These are phyloP conservation scores for Brassica rapa DNA, from an alignment of 345 rosid genomes.

Conservation along the genomic window DNA sequence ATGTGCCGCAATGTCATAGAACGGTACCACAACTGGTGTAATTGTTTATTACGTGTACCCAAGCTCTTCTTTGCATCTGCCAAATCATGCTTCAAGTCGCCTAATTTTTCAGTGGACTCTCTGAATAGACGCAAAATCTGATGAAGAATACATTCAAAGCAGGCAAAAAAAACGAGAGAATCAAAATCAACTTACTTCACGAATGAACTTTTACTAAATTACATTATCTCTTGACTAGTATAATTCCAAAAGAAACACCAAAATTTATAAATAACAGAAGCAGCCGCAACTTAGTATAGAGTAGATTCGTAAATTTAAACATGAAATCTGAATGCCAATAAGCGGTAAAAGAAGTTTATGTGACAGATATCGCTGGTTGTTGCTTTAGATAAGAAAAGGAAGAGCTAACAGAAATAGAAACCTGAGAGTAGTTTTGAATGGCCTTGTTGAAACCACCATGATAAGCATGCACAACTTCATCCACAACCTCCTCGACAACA, in stretches of 20 bases:
- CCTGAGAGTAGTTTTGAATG: conserved; percentile 99
- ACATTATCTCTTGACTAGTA: not conserved
- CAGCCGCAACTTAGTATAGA: not conserved
- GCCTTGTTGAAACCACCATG: conserved; percentile 98
- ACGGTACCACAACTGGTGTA: conserved; percentile 98
- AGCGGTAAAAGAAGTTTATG: not conserved
- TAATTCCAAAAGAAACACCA: not conserved
- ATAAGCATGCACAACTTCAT: conserved; percentile 98
- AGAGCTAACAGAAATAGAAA: conserved; percentile 34
- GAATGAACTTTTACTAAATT: conserved; percentile 10
- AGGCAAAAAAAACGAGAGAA: conserved; percentile 19
- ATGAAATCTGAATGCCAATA: not conserved
- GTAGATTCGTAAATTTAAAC: not conserved
- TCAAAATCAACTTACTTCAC: conserved; percentile 25
- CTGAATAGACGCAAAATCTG: conserved; percentile 96
- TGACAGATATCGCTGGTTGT: not conserved
- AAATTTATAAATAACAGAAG: conserved; percentile 16
- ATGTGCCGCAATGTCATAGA: conserved; percentile 97
- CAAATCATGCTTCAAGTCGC: conserved; percentile 76
- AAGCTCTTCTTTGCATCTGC: conserved; percentile 83
- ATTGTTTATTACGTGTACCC: conserved; percentile 87
- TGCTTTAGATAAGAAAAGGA: not conserved
- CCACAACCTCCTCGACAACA: conserved; percentile 95
- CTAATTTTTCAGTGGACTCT: conserved; percentile 80
- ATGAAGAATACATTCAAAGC: conserved; percentile 31